These are phyloP conservation scores for Dipteronia sinensis DNA, from an alignment of 345 rosid species.

Conservation along the genomic window DNA sequence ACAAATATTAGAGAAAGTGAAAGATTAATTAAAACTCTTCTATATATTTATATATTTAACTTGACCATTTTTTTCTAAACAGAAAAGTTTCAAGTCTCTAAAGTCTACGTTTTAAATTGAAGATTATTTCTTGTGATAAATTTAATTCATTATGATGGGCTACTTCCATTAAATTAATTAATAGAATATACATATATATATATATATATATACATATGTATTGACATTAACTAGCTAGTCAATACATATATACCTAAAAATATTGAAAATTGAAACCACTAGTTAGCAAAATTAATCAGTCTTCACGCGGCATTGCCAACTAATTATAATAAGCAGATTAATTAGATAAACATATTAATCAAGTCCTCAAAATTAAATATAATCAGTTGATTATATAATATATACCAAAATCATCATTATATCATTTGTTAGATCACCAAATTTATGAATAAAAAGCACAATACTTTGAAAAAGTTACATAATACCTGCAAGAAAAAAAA, in stretches of 20 bases:
- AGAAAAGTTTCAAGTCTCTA: neutral
- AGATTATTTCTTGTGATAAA: neutral
- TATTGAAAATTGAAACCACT: neutral
- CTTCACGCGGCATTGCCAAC: constrained; percentile 14
- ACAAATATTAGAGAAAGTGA: neutral
- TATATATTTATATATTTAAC: neutral
- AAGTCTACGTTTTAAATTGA: neutral
- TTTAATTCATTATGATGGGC: neutral
- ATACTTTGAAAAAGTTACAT: neutral
- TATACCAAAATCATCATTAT: neutral
- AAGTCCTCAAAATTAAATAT: neutral
- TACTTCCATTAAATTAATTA: neutral
- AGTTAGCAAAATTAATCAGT: neutral
- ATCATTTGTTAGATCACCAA: neutral
- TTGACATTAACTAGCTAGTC: neutral
- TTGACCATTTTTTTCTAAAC: neutral
- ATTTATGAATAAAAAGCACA: neutral
- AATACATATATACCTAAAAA: neutral
- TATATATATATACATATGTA: neutral
- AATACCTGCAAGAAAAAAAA: too few species aligned
- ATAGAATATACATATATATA: neutral
- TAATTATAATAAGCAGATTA: neutral
- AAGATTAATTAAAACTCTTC: neutral
- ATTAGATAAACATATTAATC: neutral
- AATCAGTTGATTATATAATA: too few species aligned